Evolutionary conservation across 1,284 basidiomycete species (phyloP).

Genomic region (Polyporus tsugae): DNA sequence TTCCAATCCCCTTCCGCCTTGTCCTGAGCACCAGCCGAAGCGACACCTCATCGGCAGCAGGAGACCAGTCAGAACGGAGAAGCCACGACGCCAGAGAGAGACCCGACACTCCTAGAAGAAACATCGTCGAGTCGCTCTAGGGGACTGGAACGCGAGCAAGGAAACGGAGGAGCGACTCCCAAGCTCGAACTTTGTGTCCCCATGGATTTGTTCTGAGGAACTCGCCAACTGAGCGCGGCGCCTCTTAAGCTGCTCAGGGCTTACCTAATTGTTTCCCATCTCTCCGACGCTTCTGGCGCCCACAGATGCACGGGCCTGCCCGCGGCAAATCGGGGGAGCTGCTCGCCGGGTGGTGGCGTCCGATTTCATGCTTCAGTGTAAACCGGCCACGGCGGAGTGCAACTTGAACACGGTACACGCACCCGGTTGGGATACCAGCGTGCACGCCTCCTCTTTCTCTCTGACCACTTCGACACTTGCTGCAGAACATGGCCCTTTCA

Average conservation of each 20-base stretch:
- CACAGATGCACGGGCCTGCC: conserved; percentile 8
- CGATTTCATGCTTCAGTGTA: conserved; percentile 11
- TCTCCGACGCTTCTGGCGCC: not conserved
- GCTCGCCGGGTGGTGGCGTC: conserved; percentile 1
- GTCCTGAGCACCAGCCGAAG: conserved; percentile 55
- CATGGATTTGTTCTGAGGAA: conserved; percentile 67
- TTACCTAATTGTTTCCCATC: conserved; percentile 40
- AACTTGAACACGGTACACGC: not conserved
- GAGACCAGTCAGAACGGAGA: conserved; percentile 53
- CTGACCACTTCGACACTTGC: not conserved
- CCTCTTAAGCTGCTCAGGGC: conserved; percentile 20
- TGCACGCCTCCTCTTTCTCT: not conserved
- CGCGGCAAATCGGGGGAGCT: not conserved
- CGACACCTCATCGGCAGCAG: conserved; percentile 61
- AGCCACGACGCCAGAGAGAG: conserved; percentile 38
- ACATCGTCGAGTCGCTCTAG: conserved; percentile 57
- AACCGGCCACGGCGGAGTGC: not conserved
- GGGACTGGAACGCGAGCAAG: conserved; percentile 92
- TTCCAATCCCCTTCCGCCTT: conserved; percentile 34
- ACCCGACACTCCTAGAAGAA: conserved; percentile 41
- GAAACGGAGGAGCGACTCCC: conserved; percentile 76
- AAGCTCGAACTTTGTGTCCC: conserved; percentile 90
- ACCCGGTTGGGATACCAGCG: no score
- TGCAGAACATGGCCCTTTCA: conserved; percentile 47
- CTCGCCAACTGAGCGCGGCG: conserved; percentile 24